These are phyloP conservation scores for Ogataea glucozyma DNA, from an alignment of 805 yeast species.

Conservation along the genomic window DNA sequence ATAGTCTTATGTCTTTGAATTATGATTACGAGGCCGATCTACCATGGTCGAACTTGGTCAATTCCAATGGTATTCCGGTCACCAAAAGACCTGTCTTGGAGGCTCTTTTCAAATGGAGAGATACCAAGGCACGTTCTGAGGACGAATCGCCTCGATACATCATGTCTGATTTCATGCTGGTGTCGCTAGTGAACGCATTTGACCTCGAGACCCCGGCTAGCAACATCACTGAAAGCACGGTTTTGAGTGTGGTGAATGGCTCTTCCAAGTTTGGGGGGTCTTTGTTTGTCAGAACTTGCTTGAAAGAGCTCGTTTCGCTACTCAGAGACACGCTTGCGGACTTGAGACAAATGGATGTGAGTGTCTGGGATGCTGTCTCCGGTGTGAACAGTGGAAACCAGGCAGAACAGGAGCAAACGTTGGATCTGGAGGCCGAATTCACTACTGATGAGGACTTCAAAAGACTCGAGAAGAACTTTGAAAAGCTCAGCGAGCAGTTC, in stretches of 20 bases:
- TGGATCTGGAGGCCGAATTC: constrained; percentile 18
- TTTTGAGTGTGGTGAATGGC: constrained; percentile 48
- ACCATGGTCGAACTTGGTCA: constrained; percentile 68
- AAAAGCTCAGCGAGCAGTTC: constrained; percentile 9
- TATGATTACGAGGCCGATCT: constrained; percentile 47
- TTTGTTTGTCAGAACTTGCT: constrained; percentile 49
- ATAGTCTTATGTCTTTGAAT: constrained; percentile 44
- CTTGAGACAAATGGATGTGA: constrained; percentile 40
- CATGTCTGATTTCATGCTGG: constrained; percentile 78
- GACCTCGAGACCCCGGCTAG: constrained; percentile 37
- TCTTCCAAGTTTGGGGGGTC: constrained; percentile 46
- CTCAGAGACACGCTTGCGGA: constrained; percentile 44
- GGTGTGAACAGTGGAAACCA: constrained; percentile 29
- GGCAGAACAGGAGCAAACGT: constrained; percentile 22
- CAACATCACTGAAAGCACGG: constrained; percentile 59
- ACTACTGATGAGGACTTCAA: constrained; percentile 28
- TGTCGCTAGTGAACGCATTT: constrained; percentile 46
- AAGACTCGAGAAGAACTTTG: constrained; percentile 25
- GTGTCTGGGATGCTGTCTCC: constrained; percentile 34
- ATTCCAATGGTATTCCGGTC: constrained; percentile 62
- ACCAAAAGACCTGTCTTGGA: constrained; percentile 56
- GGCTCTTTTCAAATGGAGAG: constrained; percentile 81
- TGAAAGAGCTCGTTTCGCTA: constrained; percentile 58
- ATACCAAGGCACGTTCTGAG: constrained; percentile 62
- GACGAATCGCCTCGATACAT: constrained; percentile 86